phyloP scores from a whole-genome alignment of 257 asterid species.

The Fraxinus anomala region DNA sequence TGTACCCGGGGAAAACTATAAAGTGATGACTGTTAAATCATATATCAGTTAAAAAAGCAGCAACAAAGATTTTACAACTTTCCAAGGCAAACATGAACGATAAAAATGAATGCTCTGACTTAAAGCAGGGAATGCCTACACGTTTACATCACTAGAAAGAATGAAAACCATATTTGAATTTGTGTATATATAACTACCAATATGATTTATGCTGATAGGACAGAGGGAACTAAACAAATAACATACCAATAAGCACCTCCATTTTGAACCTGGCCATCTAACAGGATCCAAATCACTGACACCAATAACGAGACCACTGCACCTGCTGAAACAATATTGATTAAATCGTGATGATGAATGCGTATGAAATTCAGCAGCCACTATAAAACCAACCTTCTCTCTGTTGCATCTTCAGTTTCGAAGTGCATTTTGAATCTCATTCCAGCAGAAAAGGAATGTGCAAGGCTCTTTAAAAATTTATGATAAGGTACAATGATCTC shows the following conservation, averaged over 20 bases:
- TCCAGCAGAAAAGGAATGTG: slow-evolving; percentile 70
- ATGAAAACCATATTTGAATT: background rate
- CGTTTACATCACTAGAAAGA: background rate
- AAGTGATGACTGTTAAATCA: background rate
- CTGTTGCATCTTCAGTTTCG: slow-evolving; percentile 90
- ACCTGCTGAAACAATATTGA: slow-evolving; percentile 45
- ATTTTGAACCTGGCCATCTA: slow-evolving; percentile 93
- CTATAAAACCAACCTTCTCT: slow-evolving; percentile 70
- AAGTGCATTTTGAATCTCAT: slow-evolving; percentile 79
- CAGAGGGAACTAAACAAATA: slow-evolving; percentile 5
- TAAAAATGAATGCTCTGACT: background rate
- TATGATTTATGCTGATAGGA: background rate
- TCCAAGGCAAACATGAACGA: background rate
- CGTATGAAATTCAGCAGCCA: background rate
- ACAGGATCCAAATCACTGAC: slow-evolving; percentile 74
- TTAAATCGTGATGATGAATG: background rate
- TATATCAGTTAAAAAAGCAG: background rate
- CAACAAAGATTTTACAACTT: background rate
- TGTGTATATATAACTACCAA: background rate
- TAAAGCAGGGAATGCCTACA: background rate
- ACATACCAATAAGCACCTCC: slow-evolving; percentile 90
- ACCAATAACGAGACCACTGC: slow-evolving; percentile 78
- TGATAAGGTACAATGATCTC: slow-evolving; percentile 71
- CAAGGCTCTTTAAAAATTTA: slow-evolving; percentile 76
- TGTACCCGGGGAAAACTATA: background rate